These are phyloP conservation scores for Backusella circina DNA, from an alignment of 192 early-diverging fungal genomes.

Conservation along the genomic window DNA sequence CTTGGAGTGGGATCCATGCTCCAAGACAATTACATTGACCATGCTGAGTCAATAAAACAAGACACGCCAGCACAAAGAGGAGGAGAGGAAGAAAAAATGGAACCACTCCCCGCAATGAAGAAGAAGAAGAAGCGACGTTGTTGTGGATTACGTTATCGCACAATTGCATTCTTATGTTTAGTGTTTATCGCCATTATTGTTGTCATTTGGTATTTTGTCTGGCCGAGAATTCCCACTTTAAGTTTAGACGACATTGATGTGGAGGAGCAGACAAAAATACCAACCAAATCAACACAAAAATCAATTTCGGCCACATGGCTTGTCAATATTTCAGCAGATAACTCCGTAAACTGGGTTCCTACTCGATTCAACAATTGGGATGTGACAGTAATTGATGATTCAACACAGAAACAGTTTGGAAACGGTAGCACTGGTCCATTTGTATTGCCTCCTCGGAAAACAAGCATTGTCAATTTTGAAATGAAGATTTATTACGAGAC, in stretches of 20 bases:
- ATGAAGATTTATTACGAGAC: constrained; percentile 17
- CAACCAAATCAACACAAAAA: background rate
- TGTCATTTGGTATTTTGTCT: constrained; percentile 23
- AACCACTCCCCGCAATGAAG: background rate
- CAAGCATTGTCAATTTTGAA: background rate
- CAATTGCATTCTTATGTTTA: background rate
- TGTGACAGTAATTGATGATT: constrained; percentile 13
- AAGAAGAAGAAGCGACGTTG: constrained; percentile 1
- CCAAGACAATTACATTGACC: background rate
- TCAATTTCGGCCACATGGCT: constrained; percentile 11
- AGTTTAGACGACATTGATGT: background rate
- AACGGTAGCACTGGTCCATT: constrained; percentile 10
- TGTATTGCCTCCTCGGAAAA: constrained; percentile 1
- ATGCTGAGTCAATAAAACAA: background rate
- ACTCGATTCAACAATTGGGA: constrained; percentile 15
- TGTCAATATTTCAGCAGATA: constrained; percentile 25
- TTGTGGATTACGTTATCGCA: constrained; percentile 7
- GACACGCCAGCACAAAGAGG: background rate
- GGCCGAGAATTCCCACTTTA: constrained; percentile 19
- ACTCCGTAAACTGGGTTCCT: constrained; percentile 24
- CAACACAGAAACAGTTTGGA: constrained; percentile 13
- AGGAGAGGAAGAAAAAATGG: background rate
- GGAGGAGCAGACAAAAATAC: background rate
- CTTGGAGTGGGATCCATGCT: background rate
- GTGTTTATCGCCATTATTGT: background rate